Evolutionary conservation across 352 stramenopile species (phyloP).

Genomic region (Globisporangium cederbergense): DNA sequence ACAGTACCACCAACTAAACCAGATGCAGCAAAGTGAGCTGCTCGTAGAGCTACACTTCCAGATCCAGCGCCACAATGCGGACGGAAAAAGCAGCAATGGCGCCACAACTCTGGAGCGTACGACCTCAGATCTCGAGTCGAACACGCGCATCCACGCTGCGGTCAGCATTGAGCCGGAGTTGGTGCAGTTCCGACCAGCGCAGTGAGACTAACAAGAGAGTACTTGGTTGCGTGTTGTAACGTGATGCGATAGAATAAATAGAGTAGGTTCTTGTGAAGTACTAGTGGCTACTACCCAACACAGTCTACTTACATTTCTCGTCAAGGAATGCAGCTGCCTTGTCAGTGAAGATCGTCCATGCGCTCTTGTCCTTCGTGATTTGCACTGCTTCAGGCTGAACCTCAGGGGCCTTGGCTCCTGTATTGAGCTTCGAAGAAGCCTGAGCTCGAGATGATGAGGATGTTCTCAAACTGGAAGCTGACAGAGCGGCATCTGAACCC

Average conservation of each 20-base stretch:
- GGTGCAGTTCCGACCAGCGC: conserved; percentile 10
- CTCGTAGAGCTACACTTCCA: conserved; percentile 6
- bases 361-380: neutral
- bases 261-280: too few relatives aligned
- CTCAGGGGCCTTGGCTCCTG: too few relatives aligned
- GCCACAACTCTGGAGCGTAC: neutral
- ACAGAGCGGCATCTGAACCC: neutral
- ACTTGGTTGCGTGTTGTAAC: neutral
- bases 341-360: neutral
- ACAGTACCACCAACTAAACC: neutral
- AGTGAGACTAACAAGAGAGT: neutral
- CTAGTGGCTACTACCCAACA: too few relatives aligned
- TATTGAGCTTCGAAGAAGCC: neutral
- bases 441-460: neutral
- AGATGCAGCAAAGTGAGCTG: neutral
- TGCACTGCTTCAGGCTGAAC: neutral
- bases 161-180: neutral
- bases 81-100: neutral
- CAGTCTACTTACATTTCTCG: neutral
- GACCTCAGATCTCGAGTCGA: neutral
- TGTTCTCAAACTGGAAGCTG: neutral
- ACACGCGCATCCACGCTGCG: neutral
- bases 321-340: neutral
- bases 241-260: too few relatives aligned
- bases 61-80: neutral